Conservation (phyloP, 257 asterid species). For the Solanum megistacrolobum region DNA sequence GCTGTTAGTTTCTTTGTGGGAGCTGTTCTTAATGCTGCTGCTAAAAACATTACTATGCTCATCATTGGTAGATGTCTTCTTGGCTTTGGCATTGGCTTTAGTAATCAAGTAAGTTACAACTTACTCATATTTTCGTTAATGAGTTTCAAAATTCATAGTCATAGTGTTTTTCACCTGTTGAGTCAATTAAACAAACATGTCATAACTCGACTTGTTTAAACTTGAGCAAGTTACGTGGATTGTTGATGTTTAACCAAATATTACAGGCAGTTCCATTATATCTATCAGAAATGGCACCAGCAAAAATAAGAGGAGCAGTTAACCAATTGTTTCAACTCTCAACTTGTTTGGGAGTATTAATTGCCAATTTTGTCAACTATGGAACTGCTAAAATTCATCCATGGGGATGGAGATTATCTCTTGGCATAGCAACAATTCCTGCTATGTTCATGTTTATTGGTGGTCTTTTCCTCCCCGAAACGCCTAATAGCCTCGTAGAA, state of each 20-base stretch:
- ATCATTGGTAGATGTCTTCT: constrained; percentile 59
- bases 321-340: constrained; percentile 68
- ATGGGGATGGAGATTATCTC: constrained; percentile 78
- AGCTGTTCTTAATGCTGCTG: constrained; percentile 45
- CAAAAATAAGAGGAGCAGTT: constrained; percentile 55
- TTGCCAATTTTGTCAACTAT: constrained; percentile 56
- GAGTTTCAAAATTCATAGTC: not conserved
- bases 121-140: not conserved
- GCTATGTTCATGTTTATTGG: constrained; percentile 52
- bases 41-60: constrained; percentile 45
- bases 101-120: constrained; percentile 45
- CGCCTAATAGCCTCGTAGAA: constrained; percentile 74
- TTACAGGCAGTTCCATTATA: constrained; percentile 71
- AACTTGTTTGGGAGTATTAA: constrained; percentile 50
- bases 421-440: constrained; percentile 64
- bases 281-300: constrained; percentile 84
- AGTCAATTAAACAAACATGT: not conserved
- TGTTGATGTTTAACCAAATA: not conserved
- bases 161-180: not conserved
- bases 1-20: constrained; percentile 53
- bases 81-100: constrained; percentile 78
- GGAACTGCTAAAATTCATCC: constrained; percentile 45
- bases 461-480: constrained; percentile 64
- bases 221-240: not conserved
- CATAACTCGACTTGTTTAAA: not conserved